A percentile compares a stretch with the other conserved stretches of the same genome.
These are phyloP conservation scores for Linum lewisii DNA, from an alignment of 345 rosid species.

Conservation along the genomic window DNA sequence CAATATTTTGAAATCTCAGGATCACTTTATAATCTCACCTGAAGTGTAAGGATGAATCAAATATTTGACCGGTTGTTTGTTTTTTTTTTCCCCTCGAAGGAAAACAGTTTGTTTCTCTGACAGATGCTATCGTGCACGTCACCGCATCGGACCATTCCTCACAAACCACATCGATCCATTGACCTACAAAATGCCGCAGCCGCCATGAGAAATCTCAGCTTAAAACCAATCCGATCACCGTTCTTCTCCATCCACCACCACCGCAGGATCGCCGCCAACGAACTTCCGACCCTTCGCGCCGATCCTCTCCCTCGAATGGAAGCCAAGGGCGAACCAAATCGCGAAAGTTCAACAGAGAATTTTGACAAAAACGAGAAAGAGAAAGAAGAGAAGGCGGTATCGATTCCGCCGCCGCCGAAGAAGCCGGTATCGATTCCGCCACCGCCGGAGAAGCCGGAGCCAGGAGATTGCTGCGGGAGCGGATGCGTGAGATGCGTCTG, in stretches of 20 bases:
- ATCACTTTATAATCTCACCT: too few relatives aligned
- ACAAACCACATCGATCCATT: background rate
- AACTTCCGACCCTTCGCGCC: background rate
- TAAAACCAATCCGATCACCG: background rate
- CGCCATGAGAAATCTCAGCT: slow-evolving; percentile 8
- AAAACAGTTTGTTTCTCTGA: background rate
- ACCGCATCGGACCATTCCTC: background rate
- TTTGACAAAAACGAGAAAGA: background rate
- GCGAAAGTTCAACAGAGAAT: background rate
- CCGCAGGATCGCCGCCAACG: background rate
- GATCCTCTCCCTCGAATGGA: slow-evolving; percentile 9
- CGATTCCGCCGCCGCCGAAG: slow-evolving; percentile 30
- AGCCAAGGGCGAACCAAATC: slow-evolving; percentile 1
- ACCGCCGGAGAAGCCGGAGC: slow-evolving; percentile 90
- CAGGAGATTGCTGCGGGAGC: slow-evolving; percentile 93
- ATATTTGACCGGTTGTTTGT: too few relatives aligned
- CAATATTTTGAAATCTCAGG: too few relatives aligned
- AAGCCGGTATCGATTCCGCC: slow-evolving; percentile 10
- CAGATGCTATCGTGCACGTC: background rate
- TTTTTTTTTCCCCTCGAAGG: too few relatives aligned
- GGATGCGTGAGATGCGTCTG: slow-evolving; percentile 93
- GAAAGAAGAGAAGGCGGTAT: slow-evolving; percentile 9
- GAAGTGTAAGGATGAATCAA: too few relatives aligned
- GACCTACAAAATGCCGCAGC: background rate
- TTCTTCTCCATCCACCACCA: background rate